Evolutionary conservation across 2,329 filamentous ascomycete species (phyloP), one percentile per base, ranked within the genome.

Genomic region (Ceratocystis variospora): DNA sequence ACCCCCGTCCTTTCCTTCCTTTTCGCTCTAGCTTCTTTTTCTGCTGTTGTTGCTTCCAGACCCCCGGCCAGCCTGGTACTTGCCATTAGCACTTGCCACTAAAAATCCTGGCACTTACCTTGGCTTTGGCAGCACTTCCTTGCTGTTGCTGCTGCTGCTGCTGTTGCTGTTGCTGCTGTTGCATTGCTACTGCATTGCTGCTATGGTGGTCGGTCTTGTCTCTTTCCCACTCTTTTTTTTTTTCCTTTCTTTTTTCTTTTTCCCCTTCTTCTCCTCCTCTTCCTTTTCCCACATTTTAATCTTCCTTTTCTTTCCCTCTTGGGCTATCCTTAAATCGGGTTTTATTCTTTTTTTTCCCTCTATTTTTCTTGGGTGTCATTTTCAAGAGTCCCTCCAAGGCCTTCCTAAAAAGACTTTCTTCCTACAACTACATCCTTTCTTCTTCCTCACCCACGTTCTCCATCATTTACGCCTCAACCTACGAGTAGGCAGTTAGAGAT

Each of bases 221-320:
- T 57, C 17, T 59, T 31, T 33, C 55, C 55, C 55, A 59, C 55
- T 37, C 15, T 59, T 59, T 59, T 59, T 59, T 37, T 59, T 33
- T 28, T 12, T n/a, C 3, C 3, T 37, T 8, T 4, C 33, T 25
- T 7, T 55, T 15, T 59, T 33, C 28, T 12, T n/a, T 25, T 37
- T 8, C 12, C 33, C 15, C 8, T 55, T 15, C 50, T 55, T 55
- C 33, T 37, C 7, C 17, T n/a, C 31, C 19, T 8, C 19, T 7
- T 15, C 17, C 55, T 37, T n/a, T 31, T 57, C 53, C 25, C 53
- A 57, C 53, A 5, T 57, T 55, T 67, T 46, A 57, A 31, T 65
- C 31, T 48, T 65, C 22, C 46, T 62, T 62, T 62, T 25, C 28
- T 62, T 62, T 46, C 61, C 61, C 22, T 62, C 61, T 62, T 62